Evolutionary conservation across 331 rosid genomes (phyloP), one percentile per base, ranked within the genome.

Genomic region (Rhamnella rubrinervis): DNA sequence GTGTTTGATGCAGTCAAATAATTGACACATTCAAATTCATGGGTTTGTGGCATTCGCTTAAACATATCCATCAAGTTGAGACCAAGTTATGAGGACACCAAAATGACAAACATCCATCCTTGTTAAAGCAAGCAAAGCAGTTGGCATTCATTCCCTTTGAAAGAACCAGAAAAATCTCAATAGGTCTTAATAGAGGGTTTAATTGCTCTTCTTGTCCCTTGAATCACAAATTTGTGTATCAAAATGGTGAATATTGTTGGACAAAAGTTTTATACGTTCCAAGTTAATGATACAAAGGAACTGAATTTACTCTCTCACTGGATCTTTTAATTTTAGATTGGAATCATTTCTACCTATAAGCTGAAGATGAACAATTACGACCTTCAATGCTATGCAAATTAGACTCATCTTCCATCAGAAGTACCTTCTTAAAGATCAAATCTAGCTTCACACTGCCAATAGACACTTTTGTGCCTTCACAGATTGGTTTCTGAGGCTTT

Each of bases 1-100:
- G 49, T 70, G 81, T 71, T 66, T 67, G 78, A 75, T 55, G 49
- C 21, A 61, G 70, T 66, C 59, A 62, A 67, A 31, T 28, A 37
- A 69, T 25, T 15, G 65, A 44, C 52, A 55, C 66, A 23, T 40
- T 52, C 53, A 47, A 20, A 66, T 63, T 31, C 63, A 46, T 52
- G 26, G 60, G 15, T 72, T 59, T 19, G 31, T 47, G 67, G 44
- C 66, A 61, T 59, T 53, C 40, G 59, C 14, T 16, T 35, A 52
- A 39, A 47, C 63, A 44, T 66, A 55, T 56, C 65, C 38, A 63
- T 55, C 67, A 38, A 31, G 4, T 31, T 31, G 4, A 31, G 35
- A 31, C 35, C 35, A 3, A 31, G 35, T 31, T 31, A 31, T 31
- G 35, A 31, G 35, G 35, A 31, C 35, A 5, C 35, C 35, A 31